Base-by-base conservation (phyloP, 2,329 filamentous ascomycete species). In the Westerdykella aurantiaca region DNA sequence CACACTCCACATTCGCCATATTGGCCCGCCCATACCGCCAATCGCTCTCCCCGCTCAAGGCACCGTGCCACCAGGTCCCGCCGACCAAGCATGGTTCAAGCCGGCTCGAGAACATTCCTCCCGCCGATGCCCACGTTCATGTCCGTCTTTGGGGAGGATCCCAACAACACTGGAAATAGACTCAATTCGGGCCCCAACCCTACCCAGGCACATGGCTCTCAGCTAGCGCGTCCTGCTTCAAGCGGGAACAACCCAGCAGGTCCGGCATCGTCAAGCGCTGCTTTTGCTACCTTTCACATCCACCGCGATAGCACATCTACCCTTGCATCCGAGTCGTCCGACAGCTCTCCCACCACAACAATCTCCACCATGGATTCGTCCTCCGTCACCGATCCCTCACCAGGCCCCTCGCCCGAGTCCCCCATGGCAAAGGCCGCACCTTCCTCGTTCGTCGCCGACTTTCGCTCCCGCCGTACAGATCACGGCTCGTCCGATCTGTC, bases 271-370 rank as follows among this genome's bases (percentile, higher is more conserved):
- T 35, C 48, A 12, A 47, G 39, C 50, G 50, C 57, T 21, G 51
- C 57, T 39, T 70, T 68, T 50, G 55, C 66, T 31, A 56, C 72
- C 48, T 72, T 73, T 51, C 86, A 88, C 68, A 53, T 61, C 40
- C 63, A 66, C 56, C 78, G 82, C 63, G 80, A 87, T 62, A 88
- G 85, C 70, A 84, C 81, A n/a, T 90, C 84, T 6, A 88, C 85
- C 2, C 83, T 85, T 50, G 78, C 78, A 43, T 87, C 86, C 13
- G 88, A 87, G 51, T 97, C 93, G 1, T 87, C 87, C 34, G 90
- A 95, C 60, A 95, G 91, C 17, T 97, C 91, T 7, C 93, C 93
- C 1, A 97, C 91, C 6, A 96, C 90, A 3, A 95, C 91, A 2
- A 80, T 93, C 39, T 95, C 89, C 5, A 95, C 88, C 16, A 88